Base-by-base conservation (phyloP, 495 filamentous ascomycete species). In the Hypomontagnella submonticulosa region DNA sequence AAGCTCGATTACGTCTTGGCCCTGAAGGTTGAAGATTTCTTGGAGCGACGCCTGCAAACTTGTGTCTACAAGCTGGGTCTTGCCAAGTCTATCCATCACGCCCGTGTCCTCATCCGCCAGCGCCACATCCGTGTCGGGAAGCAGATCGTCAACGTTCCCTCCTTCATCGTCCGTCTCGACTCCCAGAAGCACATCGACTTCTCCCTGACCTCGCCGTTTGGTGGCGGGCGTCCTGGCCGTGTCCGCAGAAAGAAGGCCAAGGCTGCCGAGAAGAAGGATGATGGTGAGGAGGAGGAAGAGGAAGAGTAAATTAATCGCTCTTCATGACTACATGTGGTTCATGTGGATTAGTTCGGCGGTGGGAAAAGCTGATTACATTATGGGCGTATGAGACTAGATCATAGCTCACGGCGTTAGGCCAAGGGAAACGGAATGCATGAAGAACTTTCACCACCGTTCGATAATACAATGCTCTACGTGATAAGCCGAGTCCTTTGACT, bases 151-250 rank as follows among this genome's bases (percentile, higher is more conserved):
- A 99, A 98, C 81, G 95, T 99, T 23, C 95, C 95, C 51, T 97
- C 94, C 33, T 99, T 96, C 89, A 86, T 99, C 78, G 95, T 99
- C 80, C 95, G 95, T 81, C 92, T 99, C 69, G 95, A 99, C 86
- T 97, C 93, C 72, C 95, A 99, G 87, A 99, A 99, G 90, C 95
- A 99, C 89, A 99, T 99, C 75, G 95, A 99, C 87, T 99, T 99
- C 80, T 88, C 95, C 57, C 89, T 99, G 54, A 95, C 88, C 79
- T 97, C 95, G 71, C 96, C 95, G 73, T 97, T 96, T 76, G 95
- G 95, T 83, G 94, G 95, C 79, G 95, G 95, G 74, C 93, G 95
- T 75, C 90, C 91, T 72, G 95, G 95, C 62, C 94, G 95, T 85
- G 92, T 96, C 77, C 87, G 92, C 77, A 93, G 95, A 86, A 99